Evolutionary conservation across 192 early-diverging fungal genomes (phyloP), one percentile per base, ranked within the genome.

Genomic region (Coemansia furcata): DNA sequence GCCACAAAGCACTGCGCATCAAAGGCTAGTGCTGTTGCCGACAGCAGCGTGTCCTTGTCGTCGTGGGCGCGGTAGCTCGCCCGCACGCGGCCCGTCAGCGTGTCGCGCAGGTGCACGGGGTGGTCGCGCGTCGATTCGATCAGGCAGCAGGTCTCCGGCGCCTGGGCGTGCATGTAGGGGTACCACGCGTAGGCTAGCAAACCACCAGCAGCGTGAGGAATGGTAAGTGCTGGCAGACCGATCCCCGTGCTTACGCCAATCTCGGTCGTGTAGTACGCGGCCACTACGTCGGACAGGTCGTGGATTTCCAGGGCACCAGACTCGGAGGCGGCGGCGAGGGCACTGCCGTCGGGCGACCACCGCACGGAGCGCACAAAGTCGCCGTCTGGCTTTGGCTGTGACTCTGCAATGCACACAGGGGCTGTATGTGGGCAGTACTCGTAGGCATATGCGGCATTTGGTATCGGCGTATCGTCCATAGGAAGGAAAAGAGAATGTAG

Each of bases 81-180:
- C 15, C 91, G 84, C 35, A 89, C 65, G 76, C 87, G 54, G 14
- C 50, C 61, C 39, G 36, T 50, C 46, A 33, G 19, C 0, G 84
- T 85, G 72, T 93, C 91, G 85, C 93, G 91, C 62, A 95, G 59
- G 29, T 86, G 92, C 4, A 94, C 64, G 1, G 93, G 92, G 46
- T 93, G 91, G 40, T 94, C 93, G 49, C 92, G 79, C 23, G 82
- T 84, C 8, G 87, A 87, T 2, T 84, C 80, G 3, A 90, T 55
- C 2, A 93, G 69, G 21, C 86, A 89, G 74, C 87, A 88, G 8
- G 88, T 85, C 10, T 73, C 74, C 3, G 87, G 85, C 55, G 91
- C 85, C 33, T 46, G 15, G 0, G 39, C 14, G 43, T 14, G 65
- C 67, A 76, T 67, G 42, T 68, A 63, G 19, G 82, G 82, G 38